Base-by-base conservation (phyloP, 108 stramenopile genomes). In the Craspedostauros australis region DNA sequence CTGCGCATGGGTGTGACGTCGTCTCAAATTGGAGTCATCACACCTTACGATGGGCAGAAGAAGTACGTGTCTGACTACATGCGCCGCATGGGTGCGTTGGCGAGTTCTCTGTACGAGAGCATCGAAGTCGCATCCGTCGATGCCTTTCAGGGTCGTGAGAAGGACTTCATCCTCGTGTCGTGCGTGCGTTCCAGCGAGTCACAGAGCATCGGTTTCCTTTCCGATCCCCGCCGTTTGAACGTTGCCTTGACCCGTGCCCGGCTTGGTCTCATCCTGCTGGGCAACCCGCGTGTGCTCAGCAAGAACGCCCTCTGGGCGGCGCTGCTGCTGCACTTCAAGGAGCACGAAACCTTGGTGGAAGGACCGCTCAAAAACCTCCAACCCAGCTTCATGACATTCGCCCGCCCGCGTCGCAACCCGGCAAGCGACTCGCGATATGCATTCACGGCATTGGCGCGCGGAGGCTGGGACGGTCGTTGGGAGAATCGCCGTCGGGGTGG, bases 111-210 rank as follows among this genome's bases (percentile, higher is more conserved):
- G 12, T 99, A 99, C 68, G 88, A 90, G 54, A 84, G 88, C 1
- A 90, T 99, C 53, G 96, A 99, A 72, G 94, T 99, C 33, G 96
- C 96, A 34, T 85, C 82, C 46, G 98, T 99, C 27, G 98, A 99
- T 77, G 88, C 95, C 46, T 99, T 99, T 60, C 98, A 99, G 68
- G 98, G 98, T 23, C 95, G 98, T 39, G 98, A 99, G 57, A 99
- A 99, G 72, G 98, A 99, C 52, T 93, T 86, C 53, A 96, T 97
- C 57, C 67, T 99, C 12, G 78, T 99, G 16, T 93, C 95, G 7
- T 99, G 98, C 65, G 98, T 99, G 25, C 93, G 98, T 48, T 96
- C 96, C 18, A 96, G 95, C 70, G 95, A 97, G 66, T 77, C 86
- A 40, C 95, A 96, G 54, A 96, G 98, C 8, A 96, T 99, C 58